Base-by-base conservation (phyloP, 169 alveolate genomes). In the Neospora caninum region DNA sequence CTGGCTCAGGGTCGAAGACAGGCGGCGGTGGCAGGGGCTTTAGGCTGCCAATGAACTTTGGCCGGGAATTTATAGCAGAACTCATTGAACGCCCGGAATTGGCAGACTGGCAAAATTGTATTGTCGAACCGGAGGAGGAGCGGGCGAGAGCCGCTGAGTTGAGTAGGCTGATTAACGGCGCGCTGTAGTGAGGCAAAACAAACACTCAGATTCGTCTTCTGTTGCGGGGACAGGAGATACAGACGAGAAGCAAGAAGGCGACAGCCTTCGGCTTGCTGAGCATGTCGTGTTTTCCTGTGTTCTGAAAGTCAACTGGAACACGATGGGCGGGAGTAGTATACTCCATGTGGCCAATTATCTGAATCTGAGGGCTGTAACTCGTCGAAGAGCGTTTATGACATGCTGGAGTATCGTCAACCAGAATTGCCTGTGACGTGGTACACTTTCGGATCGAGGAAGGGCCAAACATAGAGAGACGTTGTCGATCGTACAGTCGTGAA, bases 61-160 rank as follows among this genome's bases (percentile, higher is more conserved):
- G 95, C 10, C 54, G 95, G 42, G 95, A 92, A 43, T 87, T 92
- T 16, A 36, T 92, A 80, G 95, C 95, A 22, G 88, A 83, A 73
- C 36, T 92, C 25, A 29, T 92, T 22, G 95, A 84, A 39, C 73
- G n/a, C 36, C 86, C 34, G 42, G 95, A 92, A 36, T 42, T 82
- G 58, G 95, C 88, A 49, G 88, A 92, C 88, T 92, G 95, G 95
- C 95, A 92, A 43, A 67, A 80, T 0, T 92, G 95, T 84, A 80
- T 84, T 64, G 88, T 84, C 42, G 92, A 89, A 39, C 39, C 54
- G 43, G 92, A 67, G 34, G 82, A 92, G 84, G 95, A 92, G 67
- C 58, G 36, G 67, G n/a, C 29, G 82, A 89, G 88, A 42, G 92
- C 95, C 0, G 92, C 88, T 22, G 49, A 31, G 27, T 86, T 92